Evolutionary conservation across 2,329 filamentous ascomycete genomes (phyloP), one percentile per base, ranked within the genome.

Genomic region (Exophiala oligosperma): DNA sequence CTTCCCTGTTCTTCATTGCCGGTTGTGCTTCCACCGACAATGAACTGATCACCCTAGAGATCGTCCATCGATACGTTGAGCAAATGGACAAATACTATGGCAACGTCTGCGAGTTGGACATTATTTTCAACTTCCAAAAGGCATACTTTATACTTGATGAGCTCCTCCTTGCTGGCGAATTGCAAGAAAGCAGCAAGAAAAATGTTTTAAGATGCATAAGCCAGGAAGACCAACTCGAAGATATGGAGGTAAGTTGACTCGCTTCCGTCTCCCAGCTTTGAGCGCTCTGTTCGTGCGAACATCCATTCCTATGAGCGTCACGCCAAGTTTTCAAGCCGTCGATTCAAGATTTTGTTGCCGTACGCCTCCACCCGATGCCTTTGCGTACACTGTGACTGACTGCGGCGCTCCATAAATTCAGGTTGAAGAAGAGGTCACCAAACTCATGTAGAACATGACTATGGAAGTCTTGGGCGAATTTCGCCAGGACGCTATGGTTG

Each of bases 61-160:
- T 99, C 72, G 95, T 99, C 70, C 94, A 99, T 76, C 91, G 94
- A 77, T 99, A 99, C 74, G 94, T 99, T 72, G 94, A 99, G 77
- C 94, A 99, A 79, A 99, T 99, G 94, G 94, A 99, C 83, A 99
- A 99, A 76, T 99, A 99, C 81, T 99, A 97, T 76, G 94, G 94
- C 76, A 99, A 99, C 75, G 94, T 99, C 60, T 99, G 94, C 86
- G 94, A 99, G 79, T 85, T 99, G 65, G 92, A 97, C 75, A 97
- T 97, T 77, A 99, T 99, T 75, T 99, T 99, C 84, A 97, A 96
- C 74, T 99, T 99, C 76, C 96, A 96, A 69, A 99, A 99, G 77
- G 94, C 94, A 60, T 99, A 99, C 77, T 99, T 97, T 77, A 99
- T 99, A 67, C 85, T 99, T 48, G 94, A 99, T 73, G 94, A 99